These are phyloP conservation scores for Sugiyamaella japonica DNA, from an alignment of 1,139 yeast genomes.

Conservation along the genomic window DNA sequence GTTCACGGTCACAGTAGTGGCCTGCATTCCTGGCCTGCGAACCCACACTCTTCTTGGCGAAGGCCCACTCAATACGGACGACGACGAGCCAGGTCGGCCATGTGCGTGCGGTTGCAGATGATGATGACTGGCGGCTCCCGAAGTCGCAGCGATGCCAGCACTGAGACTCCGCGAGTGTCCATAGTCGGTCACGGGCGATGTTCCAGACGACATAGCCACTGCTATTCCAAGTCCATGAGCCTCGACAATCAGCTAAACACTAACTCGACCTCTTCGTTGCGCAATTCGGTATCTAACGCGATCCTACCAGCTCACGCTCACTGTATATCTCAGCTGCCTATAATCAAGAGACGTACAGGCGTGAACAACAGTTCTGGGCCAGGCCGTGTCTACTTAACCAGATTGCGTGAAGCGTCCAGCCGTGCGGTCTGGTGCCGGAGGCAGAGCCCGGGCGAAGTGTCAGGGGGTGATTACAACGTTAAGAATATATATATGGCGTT, in stretches of 20 bases:
- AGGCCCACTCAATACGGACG: not conserved
- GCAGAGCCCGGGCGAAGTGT: too few species aligned
- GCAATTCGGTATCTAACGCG: too few species aligned
- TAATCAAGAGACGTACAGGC: too few species aligned
- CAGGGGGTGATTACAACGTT: not conserved
- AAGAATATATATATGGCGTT: not conserved
- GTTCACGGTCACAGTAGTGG: conserved; percentile 64
- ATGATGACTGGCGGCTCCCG: not conserved
- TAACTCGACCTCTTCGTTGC: too few species aligned
- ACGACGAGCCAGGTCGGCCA: not conserved
- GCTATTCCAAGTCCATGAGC: too few species aligned
- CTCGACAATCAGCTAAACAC: not conserved
- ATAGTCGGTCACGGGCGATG: conserved; percentile 12
- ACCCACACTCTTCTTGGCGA: conserved; percentile 60
- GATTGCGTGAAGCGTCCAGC: too few species aligned
- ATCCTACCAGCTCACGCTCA: too few species aligned
- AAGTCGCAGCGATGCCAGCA: conserved; percentile 8
- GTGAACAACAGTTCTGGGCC: too few species aligned
- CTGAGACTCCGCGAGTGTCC: conserved; percentile 15
- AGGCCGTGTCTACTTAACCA: too few species aligned
- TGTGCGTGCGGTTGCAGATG: not conserved
- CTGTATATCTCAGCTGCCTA: too few species aligned
- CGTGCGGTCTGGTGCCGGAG: too few species aligned
- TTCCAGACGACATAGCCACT: conserved; percentile 4
- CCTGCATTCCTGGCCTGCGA: conserved; percentile 53